Percentiles rank a stretch among this genome's conserved stretches.
These are phyloP conservation scores for Mycosphaerelloides madeirae DNA, from an alignment of 2,329 filamentous ascomycete genomes.

Conservation along the genomic window DNA sequence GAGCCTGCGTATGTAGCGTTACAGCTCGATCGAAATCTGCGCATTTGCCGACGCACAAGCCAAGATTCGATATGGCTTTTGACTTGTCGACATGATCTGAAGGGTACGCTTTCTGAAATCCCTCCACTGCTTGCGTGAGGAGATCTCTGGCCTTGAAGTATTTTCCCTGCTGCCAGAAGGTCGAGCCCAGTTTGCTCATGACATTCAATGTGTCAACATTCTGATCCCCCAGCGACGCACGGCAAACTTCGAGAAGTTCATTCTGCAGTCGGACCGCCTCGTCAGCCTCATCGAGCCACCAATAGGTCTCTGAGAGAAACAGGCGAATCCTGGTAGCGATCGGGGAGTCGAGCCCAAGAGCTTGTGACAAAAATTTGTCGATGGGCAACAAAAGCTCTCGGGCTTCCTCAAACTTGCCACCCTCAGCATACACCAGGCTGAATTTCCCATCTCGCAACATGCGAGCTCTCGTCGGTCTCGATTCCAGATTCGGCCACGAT, in stretches of 20 bases:
- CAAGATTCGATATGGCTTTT: background rate
- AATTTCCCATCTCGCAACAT: no score
- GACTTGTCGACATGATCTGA: background rate
- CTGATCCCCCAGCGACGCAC: background rate
- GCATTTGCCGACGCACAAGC: background rate
- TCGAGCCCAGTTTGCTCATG: background rate
- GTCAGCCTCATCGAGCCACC: background rate
- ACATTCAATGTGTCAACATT: background rate
- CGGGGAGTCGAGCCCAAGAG: no score
- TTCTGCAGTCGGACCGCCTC: background rate
- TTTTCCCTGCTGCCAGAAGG: background rate
- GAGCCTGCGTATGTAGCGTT: background rate
- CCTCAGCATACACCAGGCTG: no score
- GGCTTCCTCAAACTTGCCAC: no score
- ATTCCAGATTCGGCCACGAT: no score
- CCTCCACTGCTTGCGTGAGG: no score
- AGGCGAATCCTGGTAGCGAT: background rate
- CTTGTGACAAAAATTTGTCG: no score
- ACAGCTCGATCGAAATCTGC: background rate
- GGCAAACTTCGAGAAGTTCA: background rate
- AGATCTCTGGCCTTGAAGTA: background rate
- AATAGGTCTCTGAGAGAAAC: background rate
- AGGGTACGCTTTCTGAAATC: background rate
- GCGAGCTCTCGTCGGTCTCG: no score
- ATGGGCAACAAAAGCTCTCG: no score